phyloP scores from a whole-genome alignment of 345 rosid genomes.

The Arabis hirsuta region DNA sequence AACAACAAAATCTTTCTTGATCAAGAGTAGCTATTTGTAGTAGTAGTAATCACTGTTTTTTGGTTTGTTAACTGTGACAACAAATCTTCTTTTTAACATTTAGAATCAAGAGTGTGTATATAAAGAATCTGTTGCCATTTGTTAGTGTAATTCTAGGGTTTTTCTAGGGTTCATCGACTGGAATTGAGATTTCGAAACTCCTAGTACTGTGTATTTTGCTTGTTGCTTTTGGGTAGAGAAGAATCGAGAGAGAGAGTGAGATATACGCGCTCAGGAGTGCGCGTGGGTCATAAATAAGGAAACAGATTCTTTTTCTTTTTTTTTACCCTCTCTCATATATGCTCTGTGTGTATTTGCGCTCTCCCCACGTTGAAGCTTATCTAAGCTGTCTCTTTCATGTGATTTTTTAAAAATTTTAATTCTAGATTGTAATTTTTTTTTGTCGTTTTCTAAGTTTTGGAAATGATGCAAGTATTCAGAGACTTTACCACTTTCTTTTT shows the following conservation, averaged over 20 bases:
- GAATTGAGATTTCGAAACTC: neutral
- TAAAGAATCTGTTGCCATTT: slow-evolving; percentile 8
- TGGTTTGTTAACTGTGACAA: slow-evolving; percentile 6
- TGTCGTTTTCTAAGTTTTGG: slow-evolving; percentile 44
- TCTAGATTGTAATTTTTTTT: slow-evolving; percentile 15
- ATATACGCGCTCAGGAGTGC: slow-evolving; percentile 24
- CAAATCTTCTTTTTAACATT: slow-evolving; percentile 11
- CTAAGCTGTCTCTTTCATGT: slow-evolving; percentile 49
- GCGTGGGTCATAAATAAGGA: slow-evolving; percentile 29
- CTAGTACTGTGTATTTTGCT: neutral
- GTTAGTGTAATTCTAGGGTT: slow-evolving; percentile 20
- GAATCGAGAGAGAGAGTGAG: neutral
- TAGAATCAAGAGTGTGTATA: slow-evolving; percentile 18
- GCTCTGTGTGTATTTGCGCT: slow-evolving; percentile 43
- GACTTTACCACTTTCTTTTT: slow-evolving; percentile 13
- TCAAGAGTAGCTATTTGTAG: neutral
- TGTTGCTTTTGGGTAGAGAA: neutral
- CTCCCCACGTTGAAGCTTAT: slow-evolving; percentile 46
- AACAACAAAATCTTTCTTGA: slow-evolving; percentile 10
- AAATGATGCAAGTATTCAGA: slow-evolving; percentile 34
- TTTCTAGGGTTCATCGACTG: slow-evolving; percentile 35
- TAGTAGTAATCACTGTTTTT: slow-evolving; percentile 1
- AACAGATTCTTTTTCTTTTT: slow-evolving; percentile 10
- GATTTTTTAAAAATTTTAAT: neutral
- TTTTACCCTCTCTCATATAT: neutral